Base-by-base conservation (phyloP, 768 basidiomycete genomes). In the Collybia sp. region DNA sequence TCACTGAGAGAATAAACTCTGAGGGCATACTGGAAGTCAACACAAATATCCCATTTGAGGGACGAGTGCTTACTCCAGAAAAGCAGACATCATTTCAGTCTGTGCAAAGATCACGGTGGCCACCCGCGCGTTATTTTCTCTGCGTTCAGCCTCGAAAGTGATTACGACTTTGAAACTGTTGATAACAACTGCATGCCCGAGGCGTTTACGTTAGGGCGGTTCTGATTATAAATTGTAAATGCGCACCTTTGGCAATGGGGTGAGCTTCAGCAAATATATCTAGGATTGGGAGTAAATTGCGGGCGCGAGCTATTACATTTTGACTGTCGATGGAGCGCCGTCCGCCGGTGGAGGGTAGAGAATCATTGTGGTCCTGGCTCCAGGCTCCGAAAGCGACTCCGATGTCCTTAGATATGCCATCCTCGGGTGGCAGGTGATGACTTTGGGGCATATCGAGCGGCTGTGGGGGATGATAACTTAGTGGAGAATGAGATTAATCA, bases 41-140 rank as follows among this genome's bases (percentile, higher is more conserved):
- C 25, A 8, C 8, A 25, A 54, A 30, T 2, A 49, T 35, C n/a
- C 50, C 53, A 25, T 37, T 47, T 38, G 35, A 25, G 40, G 43
- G 17, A 34, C 8, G 8, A 25, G 8, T 25, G 25, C 42, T 10
- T 34, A 57, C 55, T 54, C 53, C 15, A 57, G 46, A 9, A 57
- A 43, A 5, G 48, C 46, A 17, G 51, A 46, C 55, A 57, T 57
- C 53, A 57, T 50, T 17, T 57, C 51, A 12, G 48, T 44, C 34
- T 52, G 50, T 3, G 55, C 40, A 12, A 57, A 43, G 9, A 57
- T 46, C 8, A 57, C 48, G 13, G 41, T 47, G 0, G 43, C 39
- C 17, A 54, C 48, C 12, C 55, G 45, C 6, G 53, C 48, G 30
- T 54, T 49, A 38, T 57, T 57, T 20, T 52, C 53, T 31, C 46